Evolutionary conservation across 169 alveolate species (phyloP).

Genomic region (Toxoplasma gondii): DNA sequence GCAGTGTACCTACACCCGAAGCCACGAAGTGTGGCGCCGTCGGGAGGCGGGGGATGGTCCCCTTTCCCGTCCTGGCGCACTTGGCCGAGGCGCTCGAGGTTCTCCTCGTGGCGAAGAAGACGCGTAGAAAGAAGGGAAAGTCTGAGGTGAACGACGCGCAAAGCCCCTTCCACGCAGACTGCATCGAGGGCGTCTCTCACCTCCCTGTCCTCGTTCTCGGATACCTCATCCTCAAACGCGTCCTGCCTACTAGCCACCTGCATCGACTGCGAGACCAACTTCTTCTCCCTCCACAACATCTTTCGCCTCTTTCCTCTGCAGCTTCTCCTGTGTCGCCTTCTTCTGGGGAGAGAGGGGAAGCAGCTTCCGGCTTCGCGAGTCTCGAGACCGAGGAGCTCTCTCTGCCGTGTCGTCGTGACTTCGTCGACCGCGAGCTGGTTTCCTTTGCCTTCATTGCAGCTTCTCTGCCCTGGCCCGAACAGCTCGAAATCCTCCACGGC

Average conservation of each 20-base stretch:
- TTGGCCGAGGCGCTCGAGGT: slow-evolving; percentile 36
- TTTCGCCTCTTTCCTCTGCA: background rate
- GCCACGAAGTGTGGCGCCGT: background rate
- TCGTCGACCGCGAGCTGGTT: background rate
- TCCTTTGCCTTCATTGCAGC: background rate
- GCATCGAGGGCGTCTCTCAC: background rate
- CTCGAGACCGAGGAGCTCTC: too few relatives aligned
- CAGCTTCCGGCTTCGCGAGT: too few relatives aligned
- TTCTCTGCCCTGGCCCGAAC: background rate
- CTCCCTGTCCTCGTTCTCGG: background rate
- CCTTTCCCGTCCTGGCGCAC: background rate
- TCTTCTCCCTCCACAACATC: background rate
- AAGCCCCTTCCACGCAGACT: background rate
- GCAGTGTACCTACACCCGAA: background rate
- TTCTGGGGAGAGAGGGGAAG: too few relatives aligned
- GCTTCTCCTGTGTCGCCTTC: background rate
- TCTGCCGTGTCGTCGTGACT: background rate
- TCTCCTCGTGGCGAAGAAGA: background rate
- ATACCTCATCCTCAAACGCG: background rate
- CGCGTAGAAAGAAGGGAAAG: background rate
- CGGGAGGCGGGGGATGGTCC: background rate
- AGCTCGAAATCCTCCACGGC: background rate
- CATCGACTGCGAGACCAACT: background rate
- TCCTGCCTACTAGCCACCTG: background rate
- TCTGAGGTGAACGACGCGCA: background rate